These are phyloP conservation scores for Nannochloropsis granulata DNA, from an alignment of 108 stramenopile species.

Conservation along the genomic window DNA sequence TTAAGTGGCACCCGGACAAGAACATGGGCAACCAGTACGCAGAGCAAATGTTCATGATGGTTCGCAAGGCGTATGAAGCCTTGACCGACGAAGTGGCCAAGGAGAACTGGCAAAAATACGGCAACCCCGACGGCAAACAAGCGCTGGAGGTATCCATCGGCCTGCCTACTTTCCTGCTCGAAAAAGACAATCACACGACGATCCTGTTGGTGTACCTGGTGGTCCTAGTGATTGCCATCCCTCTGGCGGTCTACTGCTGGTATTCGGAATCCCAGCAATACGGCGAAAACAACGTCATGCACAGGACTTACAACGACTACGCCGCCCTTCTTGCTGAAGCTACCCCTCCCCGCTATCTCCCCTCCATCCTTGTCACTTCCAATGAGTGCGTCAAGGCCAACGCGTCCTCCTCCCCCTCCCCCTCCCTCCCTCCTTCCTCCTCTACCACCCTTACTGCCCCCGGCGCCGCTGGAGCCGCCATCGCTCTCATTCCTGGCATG, in stretches of 20 bases:
- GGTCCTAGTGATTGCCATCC: constrained; percentile 88
- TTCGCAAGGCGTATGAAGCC: constrained; percentile 42
- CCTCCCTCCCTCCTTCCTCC: neutral
- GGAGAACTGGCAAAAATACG: constrained; percentile 39
- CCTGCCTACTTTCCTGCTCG: constrained; percentile 76
- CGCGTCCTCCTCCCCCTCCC: neutral
- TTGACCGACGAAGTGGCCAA: constrained; percentile 32
- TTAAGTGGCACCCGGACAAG: constrained; percentile 41
- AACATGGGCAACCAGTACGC: constrained; percentile 40
- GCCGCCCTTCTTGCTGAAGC: neutral
- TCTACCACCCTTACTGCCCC: neutral
- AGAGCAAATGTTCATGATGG: constrained; percentile 45
- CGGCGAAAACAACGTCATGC: constrained; percentile 96
- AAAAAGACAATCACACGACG: constrained; percentile 68
- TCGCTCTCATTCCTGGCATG: constrained; percentile 34
- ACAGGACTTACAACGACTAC: constrained; percentile 66
- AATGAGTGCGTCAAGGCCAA: neutral
- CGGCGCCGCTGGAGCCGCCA: constrained; percentile 41
- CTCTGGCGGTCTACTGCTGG: constrained; percentile 68
- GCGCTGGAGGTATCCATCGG: constrained; percentile 86
- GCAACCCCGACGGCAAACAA: constrained; percentile 90
- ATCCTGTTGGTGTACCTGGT: constrained; percentile 84
- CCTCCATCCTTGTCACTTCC: neutral
- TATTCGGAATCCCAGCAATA: constrained; percentile 84
- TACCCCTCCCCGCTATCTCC: neutral